phyloP scores from a whole-genome alignment of 139 green algal genomes.

The Chlamydomonas eustigma region DNA sequence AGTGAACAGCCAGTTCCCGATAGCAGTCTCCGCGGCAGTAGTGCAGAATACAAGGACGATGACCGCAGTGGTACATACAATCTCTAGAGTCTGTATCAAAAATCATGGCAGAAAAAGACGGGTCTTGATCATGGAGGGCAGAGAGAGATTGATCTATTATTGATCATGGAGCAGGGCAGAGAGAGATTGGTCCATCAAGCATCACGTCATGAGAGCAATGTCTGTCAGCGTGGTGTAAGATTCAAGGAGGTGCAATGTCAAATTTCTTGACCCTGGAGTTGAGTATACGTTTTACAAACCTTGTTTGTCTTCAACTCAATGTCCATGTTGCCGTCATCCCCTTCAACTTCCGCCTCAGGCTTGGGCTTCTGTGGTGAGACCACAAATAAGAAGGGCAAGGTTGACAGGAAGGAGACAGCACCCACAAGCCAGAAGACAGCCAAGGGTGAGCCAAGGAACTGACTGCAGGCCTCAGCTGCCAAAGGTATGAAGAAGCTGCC shows the following conservation, averaged over 20 bases:
- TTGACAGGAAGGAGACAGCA: constrained; percentile 13
- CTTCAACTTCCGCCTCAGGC: background rate
- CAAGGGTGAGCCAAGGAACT: constrained; percentile 17
- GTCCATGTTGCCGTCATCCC: background rate
- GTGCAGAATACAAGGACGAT: constrained; percentile 43
- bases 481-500: constrained; percentile 44
- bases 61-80: constrained; percentile 2
- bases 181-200: no score
- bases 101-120: background rate
- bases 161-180: no score
- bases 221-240: no score
- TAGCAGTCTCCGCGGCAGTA: constrained; percentile 38
- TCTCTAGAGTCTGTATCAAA: background rate
- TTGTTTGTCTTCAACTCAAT: background rate
- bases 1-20: constrained; percentile 45
- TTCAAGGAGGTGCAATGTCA: no score
- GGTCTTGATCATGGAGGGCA: no score
- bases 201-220: no score
- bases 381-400: constrained; percentile 40
- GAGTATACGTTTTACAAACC: no score
- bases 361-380: constrained; percentile 7
- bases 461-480: constrained; percentile 31
- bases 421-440: constrained; percentile 29
- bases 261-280: no score
- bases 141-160: no score